A percentile compares a stretch with the other conserved stretches of the same genome.
phyloP scores from a whole-genome alignment of 2,329 filamentous ascomycete genomes.

The Coniochaeta pulveracea region DNA sequence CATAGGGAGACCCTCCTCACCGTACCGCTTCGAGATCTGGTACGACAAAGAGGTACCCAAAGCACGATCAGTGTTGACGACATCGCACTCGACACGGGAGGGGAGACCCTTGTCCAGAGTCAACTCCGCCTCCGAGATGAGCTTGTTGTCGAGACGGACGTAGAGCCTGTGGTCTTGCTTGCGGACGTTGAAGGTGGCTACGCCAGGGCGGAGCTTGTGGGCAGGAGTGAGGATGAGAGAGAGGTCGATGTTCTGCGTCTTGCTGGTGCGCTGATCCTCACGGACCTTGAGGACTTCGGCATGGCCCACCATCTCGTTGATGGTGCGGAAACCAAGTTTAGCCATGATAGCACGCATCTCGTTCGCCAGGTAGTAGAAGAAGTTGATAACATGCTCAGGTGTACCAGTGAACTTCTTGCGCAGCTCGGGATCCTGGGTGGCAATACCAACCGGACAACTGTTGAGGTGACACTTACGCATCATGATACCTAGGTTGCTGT shows the following conservation, averaged over 20 bases:
- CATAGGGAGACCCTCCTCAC: slow-evolving; percentile 76
- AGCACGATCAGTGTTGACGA: slow-evolving; percentile 92
- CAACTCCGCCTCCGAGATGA: slow-evolving; percentile 89
- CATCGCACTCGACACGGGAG: slow-evolving; percentile 86
- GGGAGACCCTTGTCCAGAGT: slow-evolving; percentile 91
- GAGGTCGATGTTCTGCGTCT: slow-evolving; percentile 87
- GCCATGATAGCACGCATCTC: slow-evolving; percentile 97
- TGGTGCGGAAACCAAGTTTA: slow-evolving; percentile 82
- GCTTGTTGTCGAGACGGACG: slow-evolving; percentile 88
- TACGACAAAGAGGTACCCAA: slow-evolving; percentile 91
- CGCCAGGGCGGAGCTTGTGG: slow-evolving; percentile 88
- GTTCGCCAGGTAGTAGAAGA: slow-evolving; percentile 96
- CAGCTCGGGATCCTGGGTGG: slow-evolving; percentile 88
- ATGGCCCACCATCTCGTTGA: slow-evolving; percentile 96
- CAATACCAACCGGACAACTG: slow-evolving; percentile 85
- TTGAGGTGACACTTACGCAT: slow-evolving; percentile 74
- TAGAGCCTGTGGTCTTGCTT: slow-evolving; percentile 96
- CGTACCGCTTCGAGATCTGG: slow-evolving; percentile 87
- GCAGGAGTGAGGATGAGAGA: slow-evolving; percentile 89
- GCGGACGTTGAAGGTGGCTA: slow-evolving; percentile 93
- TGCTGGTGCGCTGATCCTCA: slow-evolving; percentile 76
- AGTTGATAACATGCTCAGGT: slow-evolving; percentile 96
- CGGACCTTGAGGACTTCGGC: slow-evolving; percentile 78
- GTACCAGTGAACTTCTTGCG: slow-evolving; percentile 89
- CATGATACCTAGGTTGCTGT: slow-evolving; percentile 64